phyloP scores from a whole-genome alignment of 1,139 yeast species.

The Saccharomycopsis hybrid region DNA sequence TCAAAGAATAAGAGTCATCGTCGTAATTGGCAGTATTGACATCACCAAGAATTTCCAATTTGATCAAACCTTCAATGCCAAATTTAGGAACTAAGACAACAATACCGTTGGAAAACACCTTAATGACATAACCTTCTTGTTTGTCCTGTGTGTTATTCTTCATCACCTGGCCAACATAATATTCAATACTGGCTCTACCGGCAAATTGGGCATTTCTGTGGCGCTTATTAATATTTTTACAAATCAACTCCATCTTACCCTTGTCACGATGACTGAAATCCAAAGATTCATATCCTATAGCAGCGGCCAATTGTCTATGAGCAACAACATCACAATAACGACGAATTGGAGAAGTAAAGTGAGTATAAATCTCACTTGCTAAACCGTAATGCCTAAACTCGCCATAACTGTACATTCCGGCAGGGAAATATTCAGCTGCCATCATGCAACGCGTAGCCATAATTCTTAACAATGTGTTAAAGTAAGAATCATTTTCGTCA shows the following conservation, averaged over 20 bases:
- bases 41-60: constrained; percentile 68
- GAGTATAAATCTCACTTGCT: constrained; percentile 96
- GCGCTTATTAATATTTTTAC: constrained; percentile 83
- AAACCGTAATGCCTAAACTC: constrained; percentile 96
- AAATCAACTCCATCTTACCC: constrained; percentile 81
- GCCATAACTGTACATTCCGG: constrained; percentile 89
- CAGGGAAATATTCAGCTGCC: constrained; percentile 96
- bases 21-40: constrained; percentile 59
- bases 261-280: constrained; percentile 84
- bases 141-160: constrained; percentile 58
- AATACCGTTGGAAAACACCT: constrained; percentile 90
- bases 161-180: constrained; percentile 97
- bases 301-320: constrained; percentile 95
- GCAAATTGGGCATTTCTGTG: constrained; percentile 99
- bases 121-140: constrained; percentile 88
- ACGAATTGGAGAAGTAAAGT: constrained; percentile 97
- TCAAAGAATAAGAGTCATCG: constrained; percentile 70
- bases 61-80: constrained; percentile 92
- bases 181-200: constrained; percentile 95
- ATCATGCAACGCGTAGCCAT: constrained; percentile 99
- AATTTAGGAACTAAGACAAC: constrained; percentile 95
- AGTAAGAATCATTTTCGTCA: constrained; percentile 79
- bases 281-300: constrained; percentile 85
- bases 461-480: constrained; percentile 88
- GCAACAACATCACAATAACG: constrained; percentile 97